Base-by-base conservation (phyloP, 805 yeast species). In the Nematodospora valgi region DNA sequence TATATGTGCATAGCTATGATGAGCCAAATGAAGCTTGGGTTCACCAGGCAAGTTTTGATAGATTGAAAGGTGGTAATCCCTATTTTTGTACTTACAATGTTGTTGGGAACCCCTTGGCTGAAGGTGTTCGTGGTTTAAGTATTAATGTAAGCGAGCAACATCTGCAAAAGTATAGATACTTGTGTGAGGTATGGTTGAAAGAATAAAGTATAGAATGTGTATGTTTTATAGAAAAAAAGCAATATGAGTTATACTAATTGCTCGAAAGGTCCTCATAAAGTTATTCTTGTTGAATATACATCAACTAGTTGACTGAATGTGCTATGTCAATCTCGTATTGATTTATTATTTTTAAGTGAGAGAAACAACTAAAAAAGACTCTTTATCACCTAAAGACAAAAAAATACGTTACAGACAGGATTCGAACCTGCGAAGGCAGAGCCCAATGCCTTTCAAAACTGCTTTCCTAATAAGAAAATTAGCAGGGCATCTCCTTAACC, bases 351-450 rank as follows among this genome's bases (percentile, higher is more conserved):
- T 11, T 23, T 23, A 14, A n/a, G 13, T 23, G n/a, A 23, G 7
- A 12, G 9, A 9, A 10, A 9, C 14, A 9, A 8, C 14, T 5
- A 26, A 26, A 26, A n/a, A 26, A 26, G 15, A 15, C 29, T 9
- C 5, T 26, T 28, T 28, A 19, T 23, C 32, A 28, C 11, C 32
- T 23, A 11, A 32, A 27, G 30, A 28, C 51, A 61, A 59, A 51
- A 50, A 42, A 51, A 43, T 39, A 33, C 72, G 72, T 63, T 58
- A 64, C 69, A 62, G 70, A 64, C 72, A 66, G 71, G 72, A 66
- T 66, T 67, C 72, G 72, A 67, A 67, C 72, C 71, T 67, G 72
- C 72, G 72, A 60, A 62, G 67, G 72, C 58, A 65, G 53, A 52
- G 48, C 66, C 61, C 58, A 45, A 64, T 60, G 68, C 62, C 71